Percentiles rank a stretch among this genome's conserved stretches.
These are phyloP conservation scores for Cucumis cinereus DNA, from an alignment of 306 rosid genomes.

Conservation along the genomic window DNA sequence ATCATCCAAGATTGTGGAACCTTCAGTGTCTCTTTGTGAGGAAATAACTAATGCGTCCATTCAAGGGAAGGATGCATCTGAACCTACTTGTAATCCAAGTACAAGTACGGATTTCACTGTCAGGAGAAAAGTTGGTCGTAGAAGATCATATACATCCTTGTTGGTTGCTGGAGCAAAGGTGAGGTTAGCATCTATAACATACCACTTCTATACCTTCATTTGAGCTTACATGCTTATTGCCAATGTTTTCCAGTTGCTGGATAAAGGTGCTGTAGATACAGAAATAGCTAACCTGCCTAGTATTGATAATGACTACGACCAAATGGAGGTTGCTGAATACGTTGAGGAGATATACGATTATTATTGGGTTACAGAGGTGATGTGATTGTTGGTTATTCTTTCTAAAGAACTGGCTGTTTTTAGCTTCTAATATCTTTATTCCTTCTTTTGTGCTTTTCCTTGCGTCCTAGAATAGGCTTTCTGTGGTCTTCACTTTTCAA, in stretches of 20 bases:
- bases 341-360: constrained; percentile 70
- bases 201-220: not conserved
- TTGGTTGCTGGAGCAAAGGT: constrained; percentile 71
- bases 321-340: constrained; percentile 81
- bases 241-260: constrained; percentile 44
- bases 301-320: constrained; percentile 62
- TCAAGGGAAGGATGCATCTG: constrained; percentile 28
- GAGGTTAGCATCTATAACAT: constrained; percentile 10
- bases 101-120: constrained; percentile 19
- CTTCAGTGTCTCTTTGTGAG: constrained; percentile 23
- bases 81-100: constrained; percentile 19
- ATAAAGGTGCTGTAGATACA: constrained; percentile 28
- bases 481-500: not conserved
- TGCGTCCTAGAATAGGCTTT: not conserved
- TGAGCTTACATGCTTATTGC: constrained; percentile 12
- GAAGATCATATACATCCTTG: constrained; percentile 65
- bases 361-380: constrained; percentile 80
- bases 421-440: not conserved
- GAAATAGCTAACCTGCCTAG: constrained; percentile 44
- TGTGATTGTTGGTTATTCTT: not conserved
- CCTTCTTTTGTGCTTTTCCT: not conserved
- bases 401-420: not conserved
- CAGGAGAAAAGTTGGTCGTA: constrained; percentile 37
- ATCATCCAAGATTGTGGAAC: constrained; percentile 32
- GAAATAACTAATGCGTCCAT: constrained; percentile 23